Evolutionary conservation across 805 yeast species (phyloP).

Genomic region (Saccharomycopsis guyanensis): DNA sequence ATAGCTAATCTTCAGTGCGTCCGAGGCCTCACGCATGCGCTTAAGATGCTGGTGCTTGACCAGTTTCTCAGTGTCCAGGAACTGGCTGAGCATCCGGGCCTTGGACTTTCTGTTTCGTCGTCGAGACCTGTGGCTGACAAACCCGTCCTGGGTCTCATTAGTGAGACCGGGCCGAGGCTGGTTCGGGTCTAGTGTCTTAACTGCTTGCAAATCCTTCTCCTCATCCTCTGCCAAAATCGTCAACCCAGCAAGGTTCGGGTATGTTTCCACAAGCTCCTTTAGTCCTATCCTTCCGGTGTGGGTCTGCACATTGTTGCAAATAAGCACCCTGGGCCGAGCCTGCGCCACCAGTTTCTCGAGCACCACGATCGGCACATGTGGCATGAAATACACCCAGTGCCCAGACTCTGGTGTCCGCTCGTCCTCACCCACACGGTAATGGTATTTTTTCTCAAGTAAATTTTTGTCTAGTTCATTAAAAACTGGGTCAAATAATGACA

Average conservation of each 20-base stretch:
- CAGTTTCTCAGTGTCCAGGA: background rate
- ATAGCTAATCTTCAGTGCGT: too few species aligned
- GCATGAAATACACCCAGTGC: background rate
- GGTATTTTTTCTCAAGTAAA: slow-evolving; percentile 21
- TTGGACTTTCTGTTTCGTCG: too few species aligned
- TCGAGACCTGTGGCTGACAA: too few species aligned
- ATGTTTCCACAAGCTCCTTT: background rate
- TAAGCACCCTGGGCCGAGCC: background rate
- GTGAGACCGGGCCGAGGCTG: too few species aligned
- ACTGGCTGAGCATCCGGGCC: too few species aligned
- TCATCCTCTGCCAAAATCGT: background rate
- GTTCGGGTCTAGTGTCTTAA: too few species aligned
- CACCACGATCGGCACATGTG: background rate
- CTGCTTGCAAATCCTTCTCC: too few species aligned
- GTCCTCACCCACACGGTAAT: slow-evolving; percentile 21
- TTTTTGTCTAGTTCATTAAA: slow-evolving; percentile 27
- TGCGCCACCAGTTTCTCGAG: background rate
- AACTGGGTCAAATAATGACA: slow-evolving; percentile 35
- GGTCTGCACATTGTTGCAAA: background rate
- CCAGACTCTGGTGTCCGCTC: background rate
- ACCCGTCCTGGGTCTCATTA: too few species aligned
- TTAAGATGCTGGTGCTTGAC: background rate
- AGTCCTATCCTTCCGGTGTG: background rate
- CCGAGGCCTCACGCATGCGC: background rate
- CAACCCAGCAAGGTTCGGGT: background rate